Conservation (phyloP, 495 filamentous ascomycete species). For the Aspergillus olivimuriae region DNA sequence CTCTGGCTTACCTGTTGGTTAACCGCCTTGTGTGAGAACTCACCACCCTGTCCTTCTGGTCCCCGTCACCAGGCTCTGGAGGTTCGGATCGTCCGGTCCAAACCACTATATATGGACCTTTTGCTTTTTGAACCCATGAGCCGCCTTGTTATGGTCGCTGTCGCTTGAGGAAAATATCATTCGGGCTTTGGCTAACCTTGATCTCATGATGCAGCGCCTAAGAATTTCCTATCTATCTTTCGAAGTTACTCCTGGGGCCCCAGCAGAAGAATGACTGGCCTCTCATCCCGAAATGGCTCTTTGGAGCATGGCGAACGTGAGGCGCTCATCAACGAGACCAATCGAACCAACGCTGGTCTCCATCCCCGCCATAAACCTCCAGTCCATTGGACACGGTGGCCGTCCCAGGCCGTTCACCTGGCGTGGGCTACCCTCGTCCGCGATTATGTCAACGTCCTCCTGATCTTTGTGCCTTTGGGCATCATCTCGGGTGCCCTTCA, state of each 20-base stretch:
- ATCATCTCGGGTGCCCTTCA: conserved; percentile 68
- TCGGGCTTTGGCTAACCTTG: too few species aligned
- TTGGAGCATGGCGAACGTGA: conserved; percentile 26
- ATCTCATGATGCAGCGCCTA: conserved; percentile 25
- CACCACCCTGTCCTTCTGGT: too few species aligned
- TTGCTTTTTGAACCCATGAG: background rate
- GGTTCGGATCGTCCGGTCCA: too few species aligned
- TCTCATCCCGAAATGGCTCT: conserved; percentile 22
- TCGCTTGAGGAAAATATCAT: too few species aligned
- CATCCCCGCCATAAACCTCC: conserved; percentile 30
- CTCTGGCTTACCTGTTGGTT: too few species aligned
- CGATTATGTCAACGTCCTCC: conserved; percentile 78
- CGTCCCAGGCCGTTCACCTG: conserved; percentile 42
- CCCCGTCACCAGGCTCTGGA: too few species aligned
- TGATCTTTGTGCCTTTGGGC: conserved; percentile 86
- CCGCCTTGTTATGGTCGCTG: too few species aligned
- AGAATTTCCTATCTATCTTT: conserved; percentile 24
- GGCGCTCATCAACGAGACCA: conserved; percentile 21
- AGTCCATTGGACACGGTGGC: conserved; percentile 48
- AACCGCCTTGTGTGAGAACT: too few species aligned
- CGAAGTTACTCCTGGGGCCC: conserved; percentile 30
- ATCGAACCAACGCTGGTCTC: conserved; percentile 15
- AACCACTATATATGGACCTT: too few species aligned
- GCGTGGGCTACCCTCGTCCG: conserved; percentile 51
- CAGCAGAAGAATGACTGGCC: conserved; percentile 23